Conservation (phyloP, 306 rosid species). For the Gleditsia sinensis region DNA sequence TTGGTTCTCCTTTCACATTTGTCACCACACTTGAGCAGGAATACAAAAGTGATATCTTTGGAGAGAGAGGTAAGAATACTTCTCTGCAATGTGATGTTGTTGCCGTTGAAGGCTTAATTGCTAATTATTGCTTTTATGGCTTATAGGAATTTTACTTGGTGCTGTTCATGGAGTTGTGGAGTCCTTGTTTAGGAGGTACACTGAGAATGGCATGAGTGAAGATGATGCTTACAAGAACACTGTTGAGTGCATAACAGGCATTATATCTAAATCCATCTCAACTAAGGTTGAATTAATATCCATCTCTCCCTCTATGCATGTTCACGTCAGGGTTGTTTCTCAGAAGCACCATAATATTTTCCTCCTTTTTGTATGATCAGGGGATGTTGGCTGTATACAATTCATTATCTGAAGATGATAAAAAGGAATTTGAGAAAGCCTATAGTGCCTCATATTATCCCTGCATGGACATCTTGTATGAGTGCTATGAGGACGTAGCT, state of each 20-base stretch:
- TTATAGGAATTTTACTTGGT: conserved; percentile 89
- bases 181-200: conserved; percentile 89
- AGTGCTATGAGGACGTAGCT: conserved; percentile 96
- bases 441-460: conserved; percentile 96
- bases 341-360: conserved; percentile 19
- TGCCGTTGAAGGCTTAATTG: neutral
- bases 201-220: conserved; percentile 86
- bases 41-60: conserved; percentile 96
- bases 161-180: conserved; percentile 98
- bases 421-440: conserved; percentile 85
- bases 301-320: neutral
- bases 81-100: neutral
- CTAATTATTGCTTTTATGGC: conserved; percentile 37
- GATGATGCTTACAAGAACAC: conserved; percentile 94
- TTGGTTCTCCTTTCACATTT: conserved; percentile 97
- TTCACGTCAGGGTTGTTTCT: neutral
- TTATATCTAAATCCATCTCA: conserved; percentile 80
- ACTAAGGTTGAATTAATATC: conserved; percentile 68
- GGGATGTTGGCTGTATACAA: conserved; percentile 91
- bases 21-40: conserved; percentile 94
- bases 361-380: conserved; percentile 38
- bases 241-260: conserved; percentile 88
- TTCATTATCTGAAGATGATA: conserved; percentile 74
- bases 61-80: conserved; percentile 74
- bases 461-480: conserved; percentile 96